Evolutionary conservation across 768 basidiomycete genomes (phyloP).

Genomic region (Lactifluus piperatus): DNA sequence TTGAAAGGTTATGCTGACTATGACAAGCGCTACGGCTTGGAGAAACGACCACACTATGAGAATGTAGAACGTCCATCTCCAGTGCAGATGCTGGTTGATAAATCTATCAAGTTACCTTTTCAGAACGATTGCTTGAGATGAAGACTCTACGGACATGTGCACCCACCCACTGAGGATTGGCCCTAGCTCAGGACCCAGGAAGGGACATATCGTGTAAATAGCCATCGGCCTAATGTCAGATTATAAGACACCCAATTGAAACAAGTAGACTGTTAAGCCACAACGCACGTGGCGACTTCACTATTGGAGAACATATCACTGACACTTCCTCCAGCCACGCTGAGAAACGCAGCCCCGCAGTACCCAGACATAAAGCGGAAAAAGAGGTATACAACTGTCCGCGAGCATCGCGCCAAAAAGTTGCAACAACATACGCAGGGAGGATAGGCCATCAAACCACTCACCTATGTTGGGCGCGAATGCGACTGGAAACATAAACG

Average conservation of each 20-base stretch:
- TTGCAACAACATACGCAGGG: neutral
- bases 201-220: slow-evolving; percentile 44
- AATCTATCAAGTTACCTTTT: slow-evolving; percentile 8
- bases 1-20: slow-evolving; percentile 31
- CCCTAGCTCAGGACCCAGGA: slow-evolving; percentile 48
- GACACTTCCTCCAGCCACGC: slow-evolving; percentile 53
- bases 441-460: slow-evolving; percentile 18
- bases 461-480: slow-evolving; percentile 60
- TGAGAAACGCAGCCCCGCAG: slow-evolving; percentile 48
- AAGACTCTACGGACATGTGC: neutral
- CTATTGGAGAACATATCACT: slow-evolving; percentile 48
- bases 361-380: slow-evolving; percentile 52
- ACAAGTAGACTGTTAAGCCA: neutral
- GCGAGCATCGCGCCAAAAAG: slow-evolving; percentile 20
- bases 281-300: slow-evolving; percentile 50
- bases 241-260: neutral
- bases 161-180: slow-evolving; percentile 53
- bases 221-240: slow-evolving; percentile 42
- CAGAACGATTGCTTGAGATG: neutral
- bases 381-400: slow-evolving; percentile 45
- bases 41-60: slow-evolving; percentile 59
- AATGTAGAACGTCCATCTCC: slow-evolving; percentile 76
- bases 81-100: slow-evolving; percentile 38
- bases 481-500: slow-evolving; percentile 62
- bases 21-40: slow-evolving; percentile 41